Conservation (phyloP, 129 eudicot genomes). For the Logfia minima region DNA sequence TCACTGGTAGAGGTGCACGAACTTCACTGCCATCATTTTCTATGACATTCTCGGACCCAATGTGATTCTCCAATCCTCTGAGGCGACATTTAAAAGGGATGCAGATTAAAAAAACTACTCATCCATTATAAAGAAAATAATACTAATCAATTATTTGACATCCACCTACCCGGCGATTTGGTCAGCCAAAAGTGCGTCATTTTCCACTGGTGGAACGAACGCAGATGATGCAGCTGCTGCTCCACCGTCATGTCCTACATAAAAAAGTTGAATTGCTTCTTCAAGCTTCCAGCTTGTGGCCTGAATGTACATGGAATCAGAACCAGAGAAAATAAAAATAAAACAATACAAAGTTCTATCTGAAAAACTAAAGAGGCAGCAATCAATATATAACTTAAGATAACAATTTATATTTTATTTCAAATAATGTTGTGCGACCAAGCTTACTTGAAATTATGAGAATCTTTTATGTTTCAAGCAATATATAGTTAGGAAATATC, state of each 20-base stretch:
- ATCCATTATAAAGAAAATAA: background rate
- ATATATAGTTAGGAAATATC: background rate
- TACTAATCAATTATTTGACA: background rate
- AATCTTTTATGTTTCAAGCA: too few species aligned
- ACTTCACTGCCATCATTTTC: constrained; percentile 51
- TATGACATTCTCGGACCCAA: constrained; percentile 26
- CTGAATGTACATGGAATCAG: constrained; percentile 39
- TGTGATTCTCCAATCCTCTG: constrained; percentile 43
- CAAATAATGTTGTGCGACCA: background rate
- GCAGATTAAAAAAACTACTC: background rate
- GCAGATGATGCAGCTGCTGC: constrained; percentile 51
- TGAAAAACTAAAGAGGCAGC: too few species aligned
- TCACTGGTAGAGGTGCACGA: constrained; percentile 93
- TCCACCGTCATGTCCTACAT: constrained; percentile 68
- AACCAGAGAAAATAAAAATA: background rate
- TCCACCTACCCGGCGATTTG: constrained; percentile 49
- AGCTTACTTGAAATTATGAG: too few species aligned
- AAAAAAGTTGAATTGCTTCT: constrained; percentile 90
- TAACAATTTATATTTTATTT: background rate
- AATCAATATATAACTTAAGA: background rate
- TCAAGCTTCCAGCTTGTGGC: constrained; percentile 99
- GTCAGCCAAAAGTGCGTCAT: constrained; percentile 39
- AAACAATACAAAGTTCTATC: background rate
- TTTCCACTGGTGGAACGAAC: constrained; percentile 43
- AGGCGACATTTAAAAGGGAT: constrained; percentile 5